Base-by-base conservation (phyloP, 345 rosid species). In the Syzygium aromaticum region DNA sequence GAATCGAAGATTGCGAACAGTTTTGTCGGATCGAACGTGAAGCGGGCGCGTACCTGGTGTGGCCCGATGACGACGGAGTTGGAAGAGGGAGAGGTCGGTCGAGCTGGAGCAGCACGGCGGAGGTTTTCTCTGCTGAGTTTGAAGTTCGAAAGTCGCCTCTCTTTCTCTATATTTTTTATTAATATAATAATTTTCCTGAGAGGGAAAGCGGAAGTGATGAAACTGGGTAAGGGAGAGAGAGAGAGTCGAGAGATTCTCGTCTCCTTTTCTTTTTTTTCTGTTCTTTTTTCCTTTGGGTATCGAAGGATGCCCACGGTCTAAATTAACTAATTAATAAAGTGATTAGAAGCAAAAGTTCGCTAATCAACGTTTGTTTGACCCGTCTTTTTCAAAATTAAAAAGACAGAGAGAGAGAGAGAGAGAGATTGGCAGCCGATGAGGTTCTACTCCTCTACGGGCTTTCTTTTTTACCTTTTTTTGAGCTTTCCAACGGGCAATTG, bases 111-210 rank as follows among this genome's bases (percentile, higher is more conserved):
- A 73, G 25, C 82, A 19, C 82, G 14, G 82, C 10, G 82, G 82
- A 38, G 82, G 23, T 73, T 73, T 33, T 43, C 27, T 22, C 82
- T 38, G 82, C 82, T 38, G 49, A 73, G 49, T 73, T 73, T 73
- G 82, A 73, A 73, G 49, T 73, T 73, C 82, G 46, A 73, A 73
- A 73, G 82, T 73, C 82, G 82, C 49, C 49, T 73, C 49, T 38
- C 78, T 43, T 73, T 73, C 28, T 22, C 49, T 22, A 73, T 67
- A 33, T 73, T 73, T 21, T 73, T n/a, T 30, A 25, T 38, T 38
- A 38, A 38, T 19, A 38, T 19, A 40, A 73, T 73, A 22, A 73
- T 33, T 73, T 22, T 10, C 15, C 13, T 19, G 80, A 73, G 49
- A 73, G 80, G 80, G 80, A 73, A 38, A 73, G 82, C 3, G 82